Base-by-base conservation (phyloP, 257 asterid genomes). In the Catharanthus roseus region DNA sequence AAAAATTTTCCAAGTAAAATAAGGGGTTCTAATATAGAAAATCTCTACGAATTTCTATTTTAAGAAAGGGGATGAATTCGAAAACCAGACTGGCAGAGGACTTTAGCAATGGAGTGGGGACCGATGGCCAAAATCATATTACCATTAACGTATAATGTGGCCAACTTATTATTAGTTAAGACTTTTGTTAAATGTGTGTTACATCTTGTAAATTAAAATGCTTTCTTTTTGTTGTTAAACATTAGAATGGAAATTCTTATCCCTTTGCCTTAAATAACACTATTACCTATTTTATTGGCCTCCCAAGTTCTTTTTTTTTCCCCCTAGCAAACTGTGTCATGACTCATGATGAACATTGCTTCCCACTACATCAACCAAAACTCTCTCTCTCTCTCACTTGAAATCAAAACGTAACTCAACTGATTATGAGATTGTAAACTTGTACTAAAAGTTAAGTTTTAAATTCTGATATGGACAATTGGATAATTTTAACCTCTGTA, bases 181-280 rank as follows among this genome's bases (percentile, higher is more conserved):
- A n/a, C n/a, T n/a, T n/a, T 33, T 60, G 31, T 60, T 33, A 31
- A 10, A 60, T 33, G 66, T 10, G 24, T 60, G 28, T 60, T 60
- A 16, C 66, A 60, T 60, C 31, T 29, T 7, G 26, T 31, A 31
- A 60, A n/a, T n/a, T n/a, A n/a, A n/a, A n/a, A 31, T 60, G 42
- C 66, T 29, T 12, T 29, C 11, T 29, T 60, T 60, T 10, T 60
- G 66, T 60, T 60, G 66, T 60, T n/a, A 60, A 60, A 16, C 41
- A 19, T 33, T n/a, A 34, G 26, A 60, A 60, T 6, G n/a, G n/a
- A n/a, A n/a, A n/a, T n/a, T n/a, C n/a, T n/a, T n/a, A n/a, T n/a
- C n/a, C 1, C 11, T n/a, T 60, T 60, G 31, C 42, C 24, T 31
- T 31, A 31, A 60, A 31, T 16, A 18, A 15, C 24, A 7, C 0